These are phyloP conservation scores for Tylopilus sp. DNA, from an alignment of 768 basidiomycete genomes.

Conservation along the genomic window DNA sequence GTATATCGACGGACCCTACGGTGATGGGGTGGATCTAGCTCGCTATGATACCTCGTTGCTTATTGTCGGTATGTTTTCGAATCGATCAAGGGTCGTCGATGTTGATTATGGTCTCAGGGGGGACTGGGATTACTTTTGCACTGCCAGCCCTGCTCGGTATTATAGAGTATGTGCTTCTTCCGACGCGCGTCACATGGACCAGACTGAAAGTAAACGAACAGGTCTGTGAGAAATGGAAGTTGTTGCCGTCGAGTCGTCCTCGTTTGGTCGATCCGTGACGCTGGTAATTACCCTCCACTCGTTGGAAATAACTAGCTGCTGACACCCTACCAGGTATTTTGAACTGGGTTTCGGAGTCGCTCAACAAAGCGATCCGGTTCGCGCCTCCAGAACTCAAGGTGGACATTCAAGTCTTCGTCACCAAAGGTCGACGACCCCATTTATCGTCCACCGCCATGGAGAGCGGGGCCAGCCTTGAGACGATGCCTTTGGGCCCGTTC, in stretches of 20 bases:
- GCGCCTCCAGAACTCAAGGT: conserved; percentile 14
- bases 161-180: conserved; percentile 33
- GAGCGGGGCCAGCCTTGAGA: conserved; percentile 2
- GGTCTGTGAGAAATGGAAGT: conserved; percentile 17
- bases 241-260: conserved; percentile 35
- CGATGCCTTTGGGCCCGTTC: not conserved
- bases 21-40: conserved; percentile 36
- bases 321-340: conserved; percentile 14
- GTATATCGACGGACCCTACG: conserved; percentile 58
- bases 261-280: conserved; percentile 42
- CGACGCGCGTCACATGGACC: not conserved
- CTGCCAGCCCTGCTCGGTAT: conserved; percentile 43
- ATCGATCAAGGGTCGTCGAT: not conserved
- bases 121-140: conserved; percentile 49
- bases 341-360: conserved; percentile 10
- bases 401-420: conserved; percentile 18
- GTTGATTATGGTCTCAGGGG: conserved; percentile 31
- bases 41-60: conserved; percentile 44
- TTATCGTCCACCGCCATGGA: not conserved
- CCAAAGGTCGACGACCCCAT: not conserved
- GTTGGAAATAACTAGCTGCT: not conserved
- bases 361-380: conserved; percentile 13
- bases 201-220: not conserved
- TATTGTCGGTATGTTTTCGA: conserved; percentile 39
- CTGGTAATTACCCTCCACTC: conserved; percentile 23